Percentiles rank a stretch among this genome's conserved stretches.
phyloP scores from a whole-genome alignment of 495 filamentous ascomycete species.

The Cercophora samala region DNA sequence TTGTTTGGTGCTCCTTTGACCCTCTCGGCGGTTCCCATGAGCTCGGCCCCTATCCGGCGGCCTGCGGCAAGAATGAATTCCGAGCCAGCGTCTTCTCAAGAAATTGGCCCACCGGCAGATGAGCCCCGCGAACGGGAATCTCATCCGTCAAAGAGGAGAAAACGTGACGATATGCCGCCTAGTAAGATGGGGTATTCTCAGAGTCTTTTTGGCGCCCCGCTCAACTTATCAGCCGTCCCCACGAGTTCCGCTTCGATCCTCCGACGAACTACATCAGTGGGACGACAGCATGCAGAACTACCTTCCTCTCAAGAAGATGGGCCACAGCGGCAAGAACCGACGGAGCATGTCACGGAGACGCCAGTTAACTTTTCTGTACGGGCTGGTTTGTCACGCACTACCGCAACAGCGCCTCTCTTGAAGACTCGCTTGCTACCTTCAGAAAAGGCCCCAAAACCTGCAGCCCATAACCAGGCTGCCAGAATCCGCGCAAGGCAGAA shows the following conservation, averaged over 20 bases:
- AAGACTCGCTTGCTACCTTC: not conserved
- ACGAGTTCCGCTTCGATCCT: not conserved
- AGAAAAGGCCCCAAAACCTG: not conserved
- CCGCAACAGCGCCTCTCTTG: conserved; percentile 1
- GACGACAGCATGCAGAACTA: not conserved
- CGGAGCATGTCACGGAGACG: not conserved
- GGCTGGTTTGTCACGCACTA: not conserved
- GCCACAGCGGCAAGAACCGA: not conserved
- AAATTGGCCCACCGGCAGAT: not conserved
- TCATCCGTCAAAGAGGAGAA: not conserved
- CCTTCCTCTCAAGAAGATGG: not conserved
- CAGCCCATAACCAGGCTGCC: not conserved
- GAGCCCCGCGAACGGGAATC: not conserved
- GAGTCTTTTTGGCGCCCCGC: not conserved
- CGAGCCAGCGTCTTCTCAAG: conserved; percentile 14
- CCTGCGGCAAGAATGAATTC: conserved; percentile 11
- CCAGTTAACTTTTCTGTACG: not conserved
- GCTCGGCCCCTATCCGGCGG: conserved; percentile 32
- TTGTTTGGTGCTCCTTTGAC: conserved; percentile 49
- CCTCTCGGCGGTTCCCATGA: conserved; percentile 41
- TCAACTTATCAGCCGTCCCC: not conserved
- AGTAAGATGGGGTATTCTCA: not conserved
- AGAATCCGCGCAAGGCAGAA: not conserved
- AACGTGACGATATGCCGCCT: not conserved
- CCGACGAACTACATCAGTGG: not conserved